These are phyloP conservation scores for Erythrophleum fordii DNA, from an alignment of 306 rosid species.

Conservation along the genomic window DNA sequence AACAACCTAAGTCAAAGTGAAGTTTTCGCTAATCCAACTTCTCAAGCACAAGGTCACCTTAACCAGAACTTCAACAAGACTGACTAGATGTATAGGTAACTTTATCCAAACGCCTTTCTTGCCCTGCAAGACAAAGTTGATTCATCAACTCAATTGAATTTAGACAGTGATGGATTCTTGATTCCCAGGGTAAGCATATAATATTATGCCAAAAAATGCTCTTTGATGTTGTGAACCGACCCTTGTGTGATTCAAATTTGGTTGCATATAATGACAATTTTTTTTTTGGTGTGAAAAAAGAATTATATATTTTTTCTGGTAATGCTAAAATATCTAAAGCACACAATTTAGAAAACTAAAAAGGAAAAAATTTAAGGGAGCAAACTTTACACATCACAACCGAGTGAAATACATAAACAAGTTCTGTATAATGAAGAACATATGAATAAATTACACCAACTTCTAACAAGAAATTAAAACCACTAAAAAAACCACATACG, in stretches of 20 bases:
- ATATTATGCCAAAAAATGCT: not conserved
- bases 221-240: not conserved
- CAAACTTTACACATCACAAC: slow-evolving; percentile 3
- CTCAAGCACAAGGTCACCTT: slow-evolving; percentile 53
- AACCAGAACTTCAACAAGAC: slow-evolving; percentile 65
- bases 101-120: slow-evolving; percentile 79
- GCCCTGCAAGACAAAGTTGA: slow-evolving; percentile 52
- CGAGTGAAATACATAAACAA: not conserved
- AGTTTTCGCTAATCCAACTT: slow-evolving; percentile 2
- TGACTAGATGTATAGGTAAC: slow-evolving; percentile 64
- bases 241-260: not conserved
- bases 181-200: slow-evolving; percentile 30
- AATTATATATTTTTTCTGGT: not conserved
- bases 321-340: not conserved
- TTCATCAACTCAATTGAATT: not conserved
- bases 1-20: not conserved
- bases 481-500: not conserved
- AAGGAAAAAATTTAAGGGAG: not conserved
- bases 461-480: slow-evolving; percentile 1
- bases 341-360: not conserved
- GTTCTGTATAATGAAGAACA: slow-evolving; percentile 6
- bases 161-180: not conserved
- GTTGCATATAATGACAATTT: slow-evolving; percentile 18
- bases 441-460: not conserved
- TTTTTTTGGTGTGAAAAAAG: not conserved